Percentiles rank a stretch among this genome's conserved stretches.
These are phyloP conservation scores for Brasenia schreberi DNA, from an alignment of 164 flowering plant genomes.

Conservation along the genomic window DNA sequence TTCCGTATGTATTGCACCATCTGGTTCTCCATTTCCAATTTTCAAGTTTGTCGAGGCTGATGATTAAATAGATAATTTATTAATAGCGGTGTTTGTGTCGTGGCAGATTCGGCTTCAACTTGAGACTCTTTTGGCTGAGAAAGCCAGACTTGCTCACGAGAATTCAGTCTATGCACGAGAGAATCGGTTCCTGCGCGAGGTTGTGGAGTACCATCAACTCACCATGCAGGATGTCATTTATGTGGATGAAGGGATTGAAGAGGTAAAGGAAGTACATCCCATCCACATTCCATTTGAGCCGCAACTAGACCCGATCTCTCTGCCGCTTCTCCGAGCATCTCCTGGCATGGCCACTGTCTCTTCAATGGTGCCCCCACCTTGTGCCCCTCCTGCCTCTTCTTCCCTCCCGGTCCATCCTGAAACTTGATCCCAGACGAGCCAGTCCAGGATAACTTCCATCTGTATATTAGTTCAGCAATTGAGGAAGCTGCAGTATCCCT, in stretches of 20 bases:
- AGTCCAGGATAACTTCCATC: background rate
- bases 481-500: background rate
- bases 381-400: background rate
- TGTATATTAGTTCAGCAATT: background rate
- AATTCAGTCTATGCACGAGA: slow-evolving; percentile 78
- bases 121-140: slow-evolving; percentile 88
- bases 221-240: slow-evolving; percentile 95
- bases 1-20: too few species aligned
- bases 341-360: background rate
- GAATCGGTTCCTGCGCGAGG: slow-evolving; percentile 81
- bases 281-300: slow-evolving; percentile 2
- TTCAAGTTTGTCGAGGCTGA: too few species aligned
- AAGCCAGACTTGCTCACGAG: slow-evolving; percentile 83
- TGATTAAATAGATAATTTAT: too few species aligned
- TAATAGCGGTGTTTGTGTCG: background rate
- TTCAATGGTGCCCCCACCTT: background rate
- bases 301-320: background rate
- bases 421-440: background rate
- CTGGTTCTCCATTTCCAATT: too few species aligned
- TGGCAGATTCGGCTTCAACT: slow-evolving; percentile 89
- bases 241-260: slow-evolving; percentile 77
- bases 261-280: slow-evolving; percentile 67
- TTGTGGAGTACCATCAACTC: slow-evolving; percentile 91
- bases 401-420: background rate
- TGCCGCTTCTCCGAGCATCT: background rate